Conservation (phyloP, 441 rosid species). For the Adansonia grandidieri region DNA sequence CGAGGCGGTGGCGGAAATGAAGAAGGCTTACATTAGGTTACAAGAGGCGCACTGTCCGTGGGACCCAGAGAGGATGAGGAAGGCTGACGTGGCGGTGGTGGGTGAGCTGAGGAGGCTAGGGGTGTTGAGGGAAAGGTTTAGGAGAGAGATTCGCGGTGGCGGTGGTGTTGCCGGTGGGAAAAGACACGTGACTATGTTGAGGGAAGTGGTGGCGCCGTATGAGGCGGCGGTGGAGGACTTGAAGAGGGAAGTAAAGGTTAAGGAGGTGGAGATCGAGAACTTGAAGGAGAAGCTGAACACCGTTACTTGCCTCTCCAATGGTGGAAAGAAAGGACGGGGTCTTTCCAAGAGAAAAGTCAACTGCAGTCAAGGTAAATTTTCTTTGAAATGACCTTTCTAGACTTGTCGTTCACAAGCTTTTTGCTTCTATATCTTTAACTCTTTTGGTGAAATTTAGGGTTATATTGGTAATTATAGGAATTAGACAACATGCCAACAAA, state of each 20-base stretch:
- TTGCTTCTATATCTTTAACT: not conserved
- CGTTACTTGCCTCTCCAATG: constrained; percentile 36
- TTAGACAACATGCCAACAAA: not conserved
- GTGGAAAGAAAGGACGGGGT: constrained; percentile 63
- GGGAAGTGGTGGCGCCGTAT: constrained; percentile 91
- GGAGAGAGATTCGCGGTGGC: constrained; percentile 55
- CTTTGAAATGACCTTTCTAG: constrained; percentile 5
- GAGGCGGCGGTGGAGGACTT: constrained; percentile 87
- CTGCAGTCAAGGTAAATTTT: constrained; percentile 49
- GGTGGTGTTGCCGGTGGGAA: constrained; percentile 35
- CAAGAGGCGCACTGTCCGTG: constrained; percentile 96
- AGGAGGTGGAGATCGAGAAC: constrained; percentile 72
- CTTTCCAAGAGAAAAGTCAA: constrained; percentile 73
- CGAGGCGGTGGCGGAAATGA: constrained; percentile 71
- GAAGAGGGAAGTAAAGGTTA: constrained; percentile 74
- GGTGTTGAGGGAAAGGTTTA: constrained; percentile 72
- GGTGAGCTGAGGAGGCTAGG: constrained; percentile 77
- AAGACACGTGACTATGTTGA: constrained; percentile 43
- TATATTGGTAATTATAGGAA: not conserved
- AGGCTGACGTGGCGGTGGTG: constrained; percentile 79
- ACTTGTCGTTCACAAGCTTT: not conserved
- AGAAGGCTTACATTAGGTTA: constrained; percentile 69
- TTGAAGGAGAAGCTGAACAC: constrained; percentile 73
- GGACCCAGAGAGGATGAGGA: constrained; percentile 91
- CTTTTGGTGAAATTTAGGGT: not conserved